phyloP scores from a whole-genome alignment of 257 asterid genomes.

The Solanum arcanum region DNA sequence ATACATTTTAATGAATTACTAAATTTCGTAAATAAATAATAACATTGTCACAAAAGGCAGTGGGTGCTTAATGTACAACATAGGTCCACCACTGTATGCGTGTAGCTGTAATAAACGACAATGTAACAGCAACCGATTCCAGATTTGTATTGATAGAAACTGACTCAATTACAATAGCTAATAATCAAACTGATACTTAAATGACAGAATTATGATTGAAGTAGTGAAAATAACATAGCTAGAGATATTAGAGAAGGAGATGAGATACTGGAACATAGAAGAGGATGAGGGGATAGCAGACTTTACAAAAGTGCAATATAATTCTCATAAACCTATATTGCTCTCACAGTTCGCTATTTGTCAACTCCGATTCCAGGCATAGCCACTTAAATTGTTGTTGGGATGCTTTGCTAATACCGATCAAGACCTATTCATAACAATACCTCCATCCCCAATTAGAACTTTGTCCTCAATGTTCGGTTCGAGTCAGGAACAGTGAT shows the following conservation, averaged over 20 bases:
- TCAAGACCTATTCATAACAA: neutral
- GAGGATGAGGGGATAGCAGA: neutral
- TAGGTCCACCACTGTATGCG: too few species aligned
- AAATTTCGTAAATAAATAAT: too few species aligned
- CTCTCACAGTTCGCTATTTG: neutral
- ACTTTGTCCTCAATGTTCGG: neutral
- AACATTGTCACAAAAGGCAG: too few species aligned
- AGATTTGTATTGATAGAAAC: neutral
- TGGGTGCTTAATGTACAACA: too few species aligned
- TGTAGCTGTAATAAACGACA: neutral
- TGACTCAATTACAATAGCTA: neutral
- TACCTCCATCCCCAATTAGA: neutral
- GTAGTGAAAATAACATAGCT: neutral
- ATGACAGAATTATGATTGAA: neutral
- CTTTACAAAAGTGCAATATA: neutral
- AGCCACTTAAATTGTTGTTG: neutral
- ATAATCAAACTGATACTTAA: neutral
- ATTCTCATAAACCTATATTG: neutral
- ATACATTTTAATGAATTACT: too few species aligned
- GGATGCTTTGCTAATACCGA: neutral
- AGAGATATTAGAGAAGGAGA: neutral
- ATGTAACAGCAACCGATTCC: neutral
- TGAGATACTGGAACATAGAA: neutral
- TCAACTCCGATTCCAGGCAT: neutral
- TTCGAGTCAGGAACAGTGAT: neutral